These are phyloP conservation scores for Eleusine indica DNA, from an alignment of 176 grass and related monocot genomes.

Conservation along the genomic window DNA sequence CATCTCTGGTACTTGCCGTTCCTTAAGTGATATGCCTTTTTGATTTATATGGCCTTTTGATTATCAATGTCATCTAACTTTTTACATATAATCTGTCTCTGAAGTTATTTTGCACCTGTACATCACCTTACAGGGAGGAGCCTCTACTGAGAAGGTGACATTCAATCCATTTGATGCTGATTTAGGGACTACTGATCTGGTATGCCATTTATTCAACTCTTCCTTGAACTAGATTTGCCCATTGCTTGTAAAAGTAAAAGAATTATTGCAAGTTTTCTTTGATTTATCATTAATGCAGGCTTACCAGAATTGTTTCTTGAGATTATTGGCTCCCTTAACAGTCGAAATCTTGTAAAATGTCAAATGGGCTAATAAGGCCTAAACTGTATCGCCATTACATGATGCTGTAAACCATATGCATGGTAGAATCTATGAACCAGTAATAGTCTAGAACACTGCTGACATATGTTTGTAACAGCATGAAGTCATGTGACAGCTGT, in stretches of 20 bases:
- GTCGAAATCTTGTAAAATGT: background rate
- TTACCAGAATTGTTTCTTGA: background rate
- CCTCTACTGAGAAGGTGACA: constrained; percentile 36
- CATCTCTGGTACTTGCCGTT: constrained; percentile 40
- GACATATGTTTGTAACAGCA: constrained; percentile 20
- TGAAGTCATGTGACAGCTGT: background rate
- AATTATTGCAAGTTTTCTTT: background rate
- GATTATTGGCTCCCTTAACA: background rate
- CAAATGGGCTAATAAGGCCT: background rate
- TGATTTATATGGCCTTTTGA: background rate
- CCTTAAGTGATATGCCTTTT: constrained; percentile 39
- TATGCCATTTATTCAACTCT: constrained; percentile 45
- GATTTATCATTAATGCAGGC: background rate
- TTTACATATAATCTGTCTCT: background rate
- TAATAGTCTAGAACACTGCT: background rate
- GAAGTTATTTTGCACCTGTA: constrained; percentile 8
- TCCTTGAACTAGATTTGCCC: constrained; percentile 2
- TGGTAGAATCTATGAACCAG: background rate
- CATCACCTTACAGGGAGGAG: constrained; percentile 46
- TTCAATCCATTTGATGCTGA: constrained; percentile 78
- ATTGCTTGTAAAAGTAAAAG: background rate
- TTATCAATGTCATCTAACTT: constrained; percentile 25
- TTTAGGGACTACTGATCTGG: constrained; percentile 51
- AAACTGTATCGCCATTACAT: background rate
- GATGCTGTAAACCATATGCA: background rate